Evolutionary conservation across 2,329 filamentous ascomycete genomes (phyloP).

Genomic region (Ophiostoma angusticollis): DNA sequence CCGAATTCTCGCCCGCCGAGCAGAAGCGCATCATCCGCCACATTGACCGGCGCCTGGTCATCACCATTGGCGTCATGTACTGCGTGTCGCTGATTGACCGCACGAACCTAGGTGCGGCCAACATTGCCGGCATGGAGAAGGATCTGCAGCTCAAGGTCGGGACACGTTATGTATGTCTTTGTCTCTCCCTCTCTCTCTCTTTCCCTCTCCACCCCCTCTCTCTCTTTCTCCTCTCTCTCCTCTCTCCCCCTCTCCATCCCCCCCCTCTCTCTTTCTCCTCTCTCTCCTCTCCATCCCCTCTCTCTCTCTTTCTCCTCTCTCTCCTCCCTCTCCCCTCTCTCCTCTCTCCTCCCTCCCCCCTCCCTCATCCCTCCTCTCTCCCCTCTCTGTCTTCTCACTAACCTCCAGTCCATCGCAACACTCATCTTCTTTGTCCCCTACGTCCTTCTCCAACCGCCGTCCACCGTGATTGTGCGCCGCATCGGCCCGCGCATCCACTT

Average conservation of each 20-base stretch:
- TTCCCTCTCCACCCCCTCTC: too few species aligned
- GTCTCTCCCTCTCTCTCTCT: background rate
- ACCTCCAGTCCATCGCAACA: slow-evolving; percentile 45
- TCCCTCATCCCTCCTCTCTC: too few species aligned
- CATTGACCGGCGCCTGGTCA: slow-evolving; percentile 53
- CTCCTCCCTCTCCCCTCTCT: too few species aligned
- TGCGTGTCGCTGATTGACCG: slow-evolving; percentile 68
- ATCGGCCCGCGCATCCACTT: slow-evolving; percentile 50
- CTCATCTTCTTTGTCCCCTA: slow-evolving; percentile 66
- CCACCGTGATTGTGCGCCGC: slow-evolving; percentile 54
- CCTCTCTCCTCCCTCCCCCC: too few species aligned
- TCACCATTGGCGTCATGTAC: slow-evolving; percentile 54
- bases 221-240: slow-evolving; percentile 19
- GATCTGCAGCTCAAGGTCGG: slow-evolving; percentile 32
- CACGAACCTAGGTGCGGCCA: slow-evolving; percentile 61
- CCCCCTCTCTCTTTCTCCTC: slow-evolving; percentile 11
- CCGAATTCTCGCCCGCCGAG: slow-evolving; percentile 45
- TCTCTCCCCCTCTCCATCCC: background rate
- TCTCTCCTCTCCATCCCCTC: slow-evolving; percentile 16
- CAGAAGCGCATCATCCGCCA: slow-evolving; percentile 55
- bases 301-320: background rate
- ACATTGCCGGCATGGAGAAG: slow-evolving; percentile 50
- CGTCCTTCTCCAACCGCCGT: slow-evolving; percentile 57
- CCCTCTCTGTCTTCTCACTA: too few species aligned
- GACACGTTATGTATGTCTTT: slow-evolving; percentile 30